Evolutionary conservation across 345 rosid genomes (phyloP).

Genomic region (Gossypium raimondii): DNA sequence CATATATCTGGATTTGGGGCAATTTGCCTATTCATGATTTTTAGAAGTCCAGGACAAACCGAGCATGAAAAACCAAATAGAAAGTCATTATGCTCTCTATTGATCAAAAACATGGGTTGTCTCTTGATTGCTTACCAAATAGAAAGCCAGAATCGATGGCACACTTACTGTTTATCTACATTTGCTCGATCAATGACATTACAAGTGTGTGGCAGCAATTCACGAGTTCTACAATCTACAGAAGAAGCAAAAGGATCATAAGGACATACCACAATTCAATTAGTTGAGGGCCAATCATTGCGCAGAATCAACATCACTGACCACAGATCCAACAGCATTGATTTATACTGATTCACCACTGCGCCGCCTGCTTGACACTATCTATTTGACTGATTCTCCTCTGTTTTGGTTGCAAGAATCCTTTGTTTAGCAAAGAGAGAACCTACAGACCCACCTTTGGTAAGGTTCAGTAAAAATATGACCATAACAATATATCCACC

Average conservation of each 20-base stretch:
- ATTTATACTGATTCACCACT: conserved; percentile 7
- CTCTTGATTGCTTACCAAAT: neutral
- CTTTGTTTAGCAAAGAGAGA: conserved; percentile 6
- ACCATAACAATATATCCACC: conserved; percentile 21
- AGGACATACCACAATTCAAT: neutral
- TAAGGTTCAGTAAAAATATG: conserved; percentile 7
- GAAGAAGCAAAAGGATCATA: neutral
- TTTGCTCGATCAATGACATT: conserved; percentile 13
- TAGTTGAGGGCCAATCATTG: conserved; percentile 12
- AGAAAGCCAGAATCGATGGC: neutral
- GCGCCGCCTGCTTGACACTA: conserved; percentile 23
- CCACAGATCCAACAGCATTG: conserved; percentile 14
- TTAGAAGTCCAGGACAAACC: conserved; percentile 6
- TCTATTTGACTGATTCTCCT: neutral
- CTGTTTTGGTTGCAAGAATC: conserved; percentile 18
- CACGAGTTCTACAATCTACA: conserved; percentile 15
- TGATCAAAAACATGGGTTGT: conserved; percentile 21
- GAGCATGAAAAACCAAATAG: conserved; percentile 11
- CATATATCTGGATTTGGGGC: neutral
- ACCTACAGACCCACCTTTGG: conserved; percentile 19
- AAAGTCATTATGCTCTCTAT: neutral
- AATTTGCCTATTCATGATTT: neutral
- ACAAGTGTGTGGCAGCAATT: conserved; percentile 21
- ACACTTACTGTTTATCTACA: neutral
- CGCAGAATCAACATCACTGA: conserved; percentile 13